These are phyloP conservation scores for Nemania serpens DNA, from an alignment of 2,329 filamentous ascomycete species.

Conservation along the genomic window DNA sequence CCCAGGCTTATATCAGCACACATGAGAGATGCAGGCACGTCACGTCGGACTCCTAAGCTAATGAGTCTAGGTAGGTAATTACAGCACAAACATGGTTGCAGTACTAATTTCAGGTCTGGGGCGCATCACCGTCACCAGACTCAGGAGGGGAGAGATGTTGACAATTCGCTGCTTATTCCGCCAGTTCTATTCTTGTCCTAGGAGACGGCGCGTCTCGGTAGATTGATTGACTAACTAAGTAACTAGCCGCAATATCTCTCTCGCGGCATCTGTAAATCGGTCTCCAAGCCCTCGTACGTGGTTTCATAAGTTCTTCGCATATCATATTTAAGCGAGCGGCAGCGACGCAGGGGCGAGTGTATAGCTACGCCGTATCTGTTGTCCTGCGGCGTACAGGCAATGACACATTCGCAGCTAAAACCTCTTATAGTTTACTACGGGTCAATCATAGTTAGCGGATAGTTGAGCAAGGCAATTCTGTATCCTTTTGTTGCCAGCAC, in stretches of 20 bases:
- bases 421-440: background rate
- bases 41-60: background rate
- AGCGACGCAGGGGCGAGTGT: conserved; percentile 21
- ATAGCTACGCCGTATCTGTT: background rate
- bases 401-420: background rate
- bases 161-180: background rate
- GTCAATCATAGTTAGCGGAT: background rate
- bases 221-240: background rate
- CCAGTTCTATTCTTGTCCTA: conserved; percentile 21
- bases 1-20: conserved; percentile 16
- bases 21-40: background rate
- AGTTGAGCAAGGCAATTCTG: background rate
- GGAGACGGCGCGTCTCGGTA: background rate
- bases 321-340: conserved; percentile 17
- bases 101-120: background rate
- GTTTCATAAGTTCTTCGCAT: conserved; percentile 1
- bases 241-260: conserved; percentile 7
- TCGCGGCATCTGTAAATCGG: background rate
- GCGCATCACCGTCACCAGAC: background rate
- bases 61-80: too few relatives aligned
- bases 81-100: too few relatives aligned
- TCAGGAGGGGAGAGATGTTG: background rate
- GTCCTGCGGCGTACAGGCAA: conserved; percentile 11
- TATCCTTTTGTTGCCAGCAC: background rate
- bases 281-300: too few relatives aligned